Base-by-base conservation (phyloP, 2,329 filamentous ascomycete genomes). In the Stachybotrys chartarum region DNA sequence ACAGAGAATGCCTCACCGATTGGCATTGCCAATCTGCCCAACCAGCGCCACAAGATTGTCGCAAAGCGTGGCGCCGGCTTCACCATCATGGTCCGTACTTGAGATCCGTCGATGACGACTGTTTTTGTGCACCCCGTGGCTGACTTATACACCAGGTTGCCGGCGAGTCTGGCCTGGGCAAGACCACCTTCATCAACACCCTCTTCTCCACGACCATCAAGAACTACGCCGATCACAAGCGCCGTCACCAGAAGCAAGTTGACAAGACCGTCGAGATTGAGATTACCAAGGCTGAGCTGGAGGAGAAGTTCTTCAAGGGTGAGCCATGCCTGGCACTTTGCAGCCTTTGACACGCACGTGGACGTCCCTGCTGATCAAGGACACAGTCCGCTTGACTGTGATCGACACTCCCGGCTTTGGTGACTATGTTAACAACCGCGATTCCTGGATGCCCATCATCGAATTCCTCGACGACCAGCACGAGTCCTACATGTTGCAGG, bases 241-340 rank as follows among this genome's bases (percentile, higher is more conserved):
- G 91, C 77, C 90, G 94, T 71, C 94, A 99, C 77, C 90, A 94
- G 78, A 99, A 99, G 86, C 94, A 99, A 81, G 85, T 97, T 65
- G 94, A 99, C 81, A 97, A 97, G 85, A 99, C 94, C 11, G 94
- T 99, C 63, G 95, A 99, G 81, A 99, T 99, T 66, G 94, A 99
- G 77, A 99, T 99, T 72, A 99, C 94, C 75, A 99, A 99, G 84
- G 94, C 94, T 57, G 94, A 99, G 81, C 81, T 99, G 61, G 94
- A 99, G 79, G 94, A 99, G 87, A 99, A 99, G 82, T 99, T 99
- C 83, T 99, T 99, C 88, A 99, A 99, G 84, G 93, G 93, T 97
- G 80, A 56, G 48, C 12, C 17, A 30, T 11, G 2, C 24, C 24
- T 24, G 24, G 24, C 24, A 4, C 24, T 24, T 24, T 24, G 24